A percentile compares a stretch with the other conserved stretches of the same genome.
Conservation (phyloP, 495 filamentous ascomycete genomes). For the Darksidea phi region DNA sequence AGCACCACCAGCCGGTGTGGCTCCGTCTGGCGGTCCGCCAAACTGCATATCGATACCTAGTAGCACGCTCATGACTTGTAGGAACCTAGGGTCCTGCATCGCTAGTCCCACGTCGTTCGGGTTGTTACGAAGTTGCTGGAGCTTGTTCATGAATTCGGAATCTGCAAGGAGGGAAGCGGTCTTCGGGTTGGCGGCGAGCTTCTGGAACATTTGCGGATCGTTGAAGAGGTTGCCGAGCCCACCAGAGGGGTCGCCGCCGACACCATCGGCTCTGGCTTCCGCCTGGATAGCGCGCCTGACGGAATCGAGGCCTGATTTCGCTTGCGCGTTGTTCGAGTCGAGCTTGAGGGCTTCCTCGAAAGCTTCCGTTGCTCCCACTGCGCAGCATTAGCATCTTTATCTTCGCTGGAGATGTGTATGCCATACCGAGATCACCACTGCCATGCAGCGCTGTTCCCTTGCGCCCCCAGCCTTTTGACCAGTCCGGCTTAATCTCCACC, state of each 20-base stretch:
- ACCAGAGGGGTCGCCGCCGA: constrained; percentile 62
- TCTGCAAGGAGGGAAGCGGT: constrained; percentile 83
- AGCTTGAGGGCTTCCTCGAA: constrained; percentile 90
- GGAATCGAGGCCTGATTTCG: constrained; percentile 79
- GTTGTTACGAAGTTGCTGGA: constrained; percentile 76
- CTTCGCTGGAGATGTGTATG: background rate
- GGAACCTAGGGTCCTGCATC: constrained; percentile 84
- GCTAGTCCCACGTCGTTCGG: constrained; percentile 75
- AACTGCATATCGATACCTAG: constrained; percentile 94
- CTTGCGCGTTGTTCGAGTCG: constrained; percentile 87
- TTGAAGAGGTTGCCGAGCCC: constrained; percentile 89
- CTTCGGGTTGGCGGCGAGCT: constrained; percentile 91
- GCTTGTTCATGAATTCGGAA: constrained; percentile 81
- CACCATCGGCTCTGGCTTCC: constrained; percentile 68
- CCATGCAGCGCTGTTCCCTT: constrained; percentile 92
- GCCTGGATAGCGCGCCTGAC: constrained; percentile 86
- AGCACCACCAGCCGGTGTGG: constrained; percentile 44
- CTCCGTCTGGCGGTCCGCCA: constrained; percentile 55
- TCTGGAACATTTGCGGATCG: constrained; percentile 84
- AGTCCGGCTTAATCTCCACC: constrained; percentile 91
- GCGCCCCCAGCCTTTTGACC: constrained; percentile 91
- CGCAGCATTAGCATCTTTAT: constrained; percentile 22
- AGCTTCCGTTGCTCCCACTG: constrained; percentile 77
- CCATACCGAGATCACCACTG: constrained; percentile 71
- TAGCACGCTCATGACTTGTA: constrained; percentile 90